Evolutionary conservation across 2,329 filamentous ascomycete species (phyloP), one percentile per base, ranked within the genome.

Genomic region (Samsoniella hepiali): DNA sequence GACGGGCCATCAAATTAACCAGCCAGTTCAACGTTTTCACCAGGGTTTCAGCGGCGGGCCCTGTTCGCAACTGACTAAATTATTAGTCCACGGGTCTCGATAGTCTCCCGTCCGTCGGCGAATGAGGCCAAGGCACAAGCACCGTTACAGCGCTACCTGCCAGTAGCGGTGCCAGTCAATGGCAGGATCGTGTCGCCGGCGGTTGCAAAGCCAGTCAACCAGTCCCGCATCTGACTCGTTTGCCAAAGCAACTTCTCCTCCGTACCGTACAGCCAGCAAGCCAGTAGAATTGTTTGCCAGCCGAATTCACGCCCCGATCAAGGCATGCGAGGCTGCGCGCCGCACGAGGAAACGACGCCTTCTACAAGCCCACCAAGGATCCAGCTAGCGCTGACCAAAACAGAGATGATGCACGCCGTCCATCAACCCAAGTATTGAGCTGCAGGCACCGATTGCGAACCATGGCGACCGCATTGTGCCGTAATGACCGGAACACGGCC

Each of bases 381-480:
- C 22, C 34, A 27, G 31, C 49, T 54, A 54, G 38, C 58, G 29
- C 47, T 54, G 49, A 61, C 49, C 36, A 54, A 38, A 31, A 7
- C 27, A 36, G 10, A 49, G n/a, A n/a, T 32, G n/a, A 42, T 34
- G 11, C n/a, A 29, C 17, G 29, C 38, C 45, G 15, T 17, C 29
- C 27, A 45, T 42, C 47, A 22, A 32, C 36, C 27, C n/a, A 40
- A 34, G 32, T 36, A 40, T 47, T 29, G 7, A 45, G 50, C 50
- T 62, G 51, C 50, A 62, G 50, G 59, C 50, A 54, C 49, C 49
- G 58, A 36, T 54, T 42, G 32, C 15, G 47, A 38, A 10, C 3
- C 22, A 36, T 17, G 31, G 10, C 29, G 31, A 36, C 47, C 9
- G 22, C 29, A 44, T 36, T 22, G 38, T 40, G 29, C 49, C 34